Evolutionary conservation across 2,329 filamentous ascomycete species (phyloP).

Genomic region (Ustilaginoidea virens): DNA sequence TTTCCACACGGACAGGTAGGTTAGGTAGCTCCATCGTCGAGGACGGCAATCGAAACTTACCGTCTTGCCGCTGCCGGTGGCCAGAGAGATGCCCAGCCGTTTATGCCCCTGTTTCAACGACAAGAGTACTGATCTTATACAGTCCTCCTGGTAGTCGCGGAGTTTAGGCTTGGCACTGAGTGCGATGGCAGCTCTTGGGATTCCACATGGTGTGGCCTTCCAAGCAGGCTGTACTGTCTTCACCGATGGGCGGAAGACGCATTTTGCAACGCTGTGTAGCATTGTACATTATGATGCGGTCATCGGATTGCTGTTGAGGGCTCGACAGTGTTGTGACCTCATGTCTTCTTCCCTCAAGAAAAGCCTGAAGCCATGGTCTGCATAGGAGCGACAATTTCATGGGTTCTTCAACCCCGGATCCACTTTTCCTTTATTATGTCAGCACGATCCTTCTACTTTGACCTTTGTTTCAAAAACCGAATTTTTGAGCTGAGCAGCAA

Average conservation of each 20-base stretch:
- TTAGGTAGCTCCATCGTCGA: too few species aligned
- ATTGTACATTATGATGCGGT: slow-evolving; percentile 20
- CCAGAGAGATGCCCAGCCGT: slow-evolving; percentile 69
- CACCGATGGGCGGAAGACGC: slow-evolving; percentile 10
- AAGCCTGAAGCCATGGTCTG: too few species aligned
- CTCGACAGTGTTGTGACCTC: too few species aligned
- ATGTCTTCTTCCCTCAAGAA: too few species aligned
- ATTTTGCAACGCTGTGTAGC: slow-evolving; percentile 16
- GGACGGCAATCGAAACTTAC: too few species aligned
- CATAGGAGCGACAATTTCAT: too few species aligned
- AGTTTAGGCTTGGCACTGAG: slow-evolving; percentile 35
- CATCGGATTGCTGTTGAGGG: slow-evolving; percentile 1
- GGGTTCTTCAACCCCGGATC: too few species aligned
- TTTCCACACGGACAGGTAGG: too few species aligned
- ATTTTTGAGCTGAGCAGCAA: too few species aligned
- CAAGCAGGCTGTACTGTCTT: slow-evolving; percentile 4
- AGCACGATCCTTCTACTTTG: too few species aligned
- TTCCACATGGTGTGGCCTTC: slow-evolving; percentile 7
- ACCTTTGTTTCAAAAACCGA: too few species aligned
- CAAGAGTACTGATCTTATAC: slow-evolving; percentile 63
- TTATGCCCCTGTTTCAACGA: slow-evolving; percentile 59
- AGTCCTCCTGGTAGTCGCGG: slow-evolving; percentile 81
- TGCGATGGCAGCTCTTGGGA: slow-evolving; percentile 10
- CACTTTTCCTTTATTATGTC: too few species aligned
- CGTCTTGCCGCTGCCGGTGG: slow-evolving; percentile 81